Evolutionary conservation across 2,329 filamentous ascomycete species (phyloP).

Genomic region (Neoscytalidium dimidiatum): DNA sequence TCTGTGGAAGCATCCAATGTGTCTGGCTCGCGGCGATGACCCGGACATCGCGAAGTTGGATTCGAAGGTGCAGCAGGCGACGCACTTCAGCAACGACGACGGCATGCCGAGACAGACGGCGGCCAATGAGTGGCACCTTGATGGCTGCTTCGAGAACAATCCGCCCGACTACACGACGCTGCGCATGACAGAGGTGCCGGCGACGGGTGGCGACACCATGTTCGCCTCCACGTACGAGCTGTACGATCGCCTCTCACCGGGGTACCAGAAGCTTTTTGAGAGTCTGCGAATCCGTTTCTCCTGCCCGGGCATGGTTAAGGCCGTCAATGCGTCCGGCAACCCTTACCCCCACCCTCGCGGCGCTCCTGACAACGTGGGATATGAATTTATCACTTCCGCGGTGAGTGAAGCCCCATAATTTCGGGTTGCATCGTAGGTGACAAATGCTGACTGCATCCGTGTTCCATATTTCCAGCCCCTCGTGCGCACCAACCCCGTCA

Average conservation of each 20-base stretch:
- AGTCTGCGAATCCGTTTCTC: constrained; percentile 30
- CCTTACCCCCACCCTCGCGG: constrained; percentile 25
- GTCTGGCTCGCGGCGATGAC: constrained; percentile 44
- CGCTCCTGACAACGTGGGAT: constrained; percentile 21
- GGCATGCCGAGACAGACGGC: constrained; percentile 29
- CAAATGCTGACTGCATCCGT: constrained; percentile 24
- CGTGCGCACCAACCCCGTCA: constrained; percentile 35
- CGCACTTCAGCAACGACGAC: constrained; percentile 28
- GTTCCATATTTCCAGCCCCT: constrained; percentile 23
- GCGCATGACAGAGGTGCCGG: constrained; percentile 36
- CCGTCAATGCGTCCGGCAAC: constrained; percentile 30
- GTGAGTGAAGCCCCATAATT: constrained; percentile 26
- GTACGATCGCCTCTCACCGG: constrained; percentile 21
- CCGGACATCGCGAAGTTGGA: constrained; percentile 41
- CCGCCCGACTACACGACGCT: constrained; percentile 44
- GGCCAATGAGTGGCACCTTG: constrained; percentile 55
- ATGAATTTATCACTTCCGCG: constrained; percentile 24
- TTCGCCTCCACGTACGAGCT: constrained; percentile 48
- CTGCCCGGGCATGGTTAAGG: constrained; percentile 27
- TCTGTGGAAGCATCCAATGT: constrained; percentile 62
- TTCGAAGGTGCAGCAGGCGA: constrained; percentile 29
- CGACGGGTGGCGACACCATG: constrained; percentile 41
- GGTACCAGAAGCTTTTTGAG: constrained; percentile 20
- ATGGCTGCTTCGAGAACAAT: constrained; percentile 42
- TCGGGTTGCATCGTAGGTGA: constrained; percentile 28